Percentiles rank a stretch among this genome's conserved stretches.
phyloP scores from a whole-genome alignment of 2,329 filamentous ascomycete species.

The Pyrenophora teres region DNA sequence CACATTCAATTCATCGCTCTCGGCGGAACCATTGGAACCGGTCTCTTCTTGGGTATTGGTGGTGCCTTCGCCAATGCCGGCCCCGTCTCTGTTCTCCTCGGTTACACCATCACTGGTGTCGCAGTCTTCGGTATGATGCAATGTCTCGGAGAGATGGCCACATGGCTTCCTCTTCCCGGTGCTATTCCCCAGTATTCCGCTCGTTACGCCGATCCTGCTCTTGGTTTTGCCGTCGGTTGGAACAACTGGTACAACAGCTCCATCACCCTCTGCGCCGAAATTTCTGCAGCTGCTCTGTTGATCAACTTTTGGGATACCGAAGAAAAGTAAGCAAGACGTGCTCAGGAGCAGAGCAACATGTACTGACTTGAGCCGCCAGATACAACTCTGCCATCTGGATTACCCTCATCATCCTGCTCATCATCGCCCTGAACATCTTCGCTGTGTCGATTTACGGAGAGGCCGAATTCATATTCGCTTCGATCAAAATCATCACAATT shows the following conservation, averaged over 20 bases:
- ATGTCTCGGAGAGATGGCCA: conserved; percentile 50
- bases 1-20: conserved; percentile 66
- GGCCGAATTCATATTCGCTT: conserved; percentile 55
- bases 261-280: conserved; percentile 45
- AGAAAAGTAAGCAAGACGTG: conserved; percentile 14
- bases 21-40: conserved; percentile 58
- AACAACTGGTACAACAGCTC: conserved; percentile 41
- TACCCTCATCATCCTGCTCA: conserved; percentile 42
- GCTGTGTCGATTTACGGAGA: conserved; percentile 50
- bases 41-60: conserved; percentile 45
- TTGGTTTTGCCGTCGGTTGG: conserved; percentile 36
- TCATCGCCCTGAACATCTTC: conserved; percentile 43
- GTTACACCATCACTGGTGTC: conserved; percentile 42
- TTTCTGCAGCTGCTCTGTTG: conserved; percentile 42
- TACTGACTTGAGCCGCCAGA: conserved; percentile 3
- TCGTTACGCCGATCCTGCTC: conserved; percentile 54
- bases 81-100: conserved; percentile 44
- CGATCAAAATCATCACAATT: conserved; percentile 53
- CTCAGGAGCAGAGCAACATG: neutral
- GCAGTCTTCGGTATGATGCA: conserved; percentile 50
- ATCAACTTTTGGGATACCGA: conserved; percentile 43
- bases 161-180: conserved; percentile 49
- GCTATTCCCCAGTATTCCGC: conserved; percentile 45
- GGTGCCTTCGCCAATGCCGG: conserved; percentile 40
- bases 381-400: conserved; percentile 40